Base-by-base conservation (phyloP, 2,329 filamentous ascomycete species). In the Coniochaeta ligniaria region DNA sequence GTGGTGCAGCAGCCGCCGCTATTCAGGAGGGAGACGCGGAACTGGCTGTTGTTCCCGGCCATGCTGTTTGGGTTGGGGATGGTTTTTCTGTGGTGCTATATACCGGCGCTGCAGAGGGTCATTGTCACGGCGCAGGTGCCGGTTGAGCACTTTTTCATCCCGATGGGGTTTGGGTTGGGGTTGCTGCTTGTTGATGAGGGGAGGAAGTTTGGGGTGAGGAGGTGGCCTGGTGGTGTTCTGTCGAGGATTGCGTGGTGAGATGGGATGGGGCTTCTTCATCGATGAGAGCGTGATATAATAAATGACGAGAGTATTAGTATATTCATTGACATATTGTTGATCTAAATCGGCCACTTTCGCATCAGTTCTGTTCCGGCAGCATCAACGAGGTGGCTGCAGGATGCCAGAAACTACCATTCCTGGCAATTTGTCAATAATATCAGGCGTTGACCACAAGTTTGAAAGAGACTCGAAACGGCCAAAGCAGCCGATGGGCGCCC, bases 111-210 rank as follows among this genome's bases (percentile, higher is more conserved):
- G 33, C 87, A 91, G 70, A 68, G 71, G 1, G 78, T 83, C 1
- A 74, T 92, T 1, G 80, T 73, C 20, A 92, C 88, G 0, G 80
- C 83, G 0, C 69, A 74, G 0, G 85, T 93, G 0, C 88, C 89
- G 0, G 84, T 86, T 0, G 89, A 89, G 71, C 79, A 92, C 68
- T 94, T 87, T 83, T 92, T 94, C 71, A 69, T 94, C 57, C 90
- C 90, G 0, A 85, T 89, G 70, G 81, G 85, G 0, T 92, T 92
- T 71, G 90, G 90, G 0, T 63, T 88, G 26, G 84, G 76, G 0
- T 78, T 90, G 41, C 69, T 92, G 58, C 67, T 85, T 11, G 69
- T 90, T 20, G 89, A 92, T 68, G 89, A 92, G 73, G 75, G 67
- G 12, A 80, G 89, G 62, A 91, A 91, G 71, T 87, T 76, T 59